Evolutionary conservation across 1,284 basidiomycete genomes (phyloP), one percentile per base, ranked within the genome.

Genomic region (Trichosporon faecale): DNA sequence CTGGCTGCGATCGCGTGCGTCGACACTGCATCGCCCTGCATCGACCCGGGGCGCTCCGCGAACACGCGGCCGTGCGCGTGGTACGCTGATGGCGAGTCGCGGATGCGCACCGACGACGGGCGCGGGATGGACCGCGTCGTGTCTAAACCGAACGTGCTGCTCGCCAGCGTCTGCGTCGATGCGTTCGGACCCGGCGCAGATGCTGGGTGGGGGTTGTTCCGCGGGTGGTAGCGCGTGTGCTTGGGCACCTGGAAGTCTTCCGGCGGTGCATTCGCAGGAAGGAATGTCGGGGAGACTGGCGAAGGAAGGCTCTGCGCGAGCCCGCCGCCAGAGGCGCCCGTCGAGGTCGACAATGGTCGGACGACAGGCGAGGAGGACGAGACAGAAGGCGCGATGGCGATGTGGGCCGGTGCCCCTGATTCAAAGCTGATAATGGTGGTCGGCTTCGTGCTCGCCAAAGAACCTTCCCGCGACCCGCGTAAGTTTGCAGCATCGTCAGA

Each of bases 361-460:
- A 61, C 60, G 9, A 60, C 68, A 2, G 71, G 63, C 16, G 72
- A 71, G 0, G 66, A 60, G 2, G 65, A 61, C 23, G 52, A 23
- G 2, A 67, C 29, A 4, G 75, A 66, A 7, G 68, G 60, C 14
- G 72, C 64, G 14, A 70, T 65, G 7, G 94, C 94, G 74, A 97
- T 98, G 83, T 95, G 94, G 8, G 90, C 95, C 71, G 88, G 89
- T 52, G 40, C 49, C 3, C 88, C 88, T 18, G 93, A 84, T 77
- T 98, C 95, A 71, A 96, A 88, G 75, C 92, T 94, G 57, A 97
- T 87, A 29, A 97, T 83, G 0, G 95, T 98, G 2, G 95, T 98
- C 2, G 94, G 95, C 82, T 98, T 98, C 5, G 95, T 98, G 78
- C 92, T 94, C 0, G 93, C 73, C 11, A 73, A 27, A 52, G 78